phyloP scores from a whole-genome alignment of 129 eudicot species.

The Gnaphalium uliginosum region DNA sequence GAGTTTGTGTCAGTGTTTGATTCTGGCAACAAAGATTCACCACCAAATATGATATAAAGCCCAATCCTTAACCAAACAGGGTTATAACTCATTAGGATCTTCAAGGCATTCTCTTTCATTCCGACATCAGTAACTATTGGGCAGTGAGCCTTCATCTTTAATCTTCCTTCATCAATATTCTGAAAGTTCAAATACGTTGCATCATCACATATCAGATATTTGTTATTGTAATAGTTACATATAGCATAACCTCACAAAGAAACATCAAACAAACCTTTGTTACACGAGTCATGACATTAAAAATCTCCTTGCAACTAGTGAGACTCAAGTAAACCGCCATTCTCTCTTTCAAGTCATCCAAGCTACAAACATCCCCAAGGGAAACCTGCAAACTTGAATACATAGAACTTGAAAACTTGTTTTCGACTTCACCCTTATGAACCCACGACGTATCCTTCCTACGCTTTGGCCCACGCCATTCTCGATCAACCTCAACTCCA shows the following conservation, averaged over 20 bases:
- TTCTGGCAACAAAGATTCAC: conserved; percentile 71
- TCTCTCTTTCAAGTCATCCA: conserved; percentile 84
- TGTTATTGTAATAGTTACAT: neutral
- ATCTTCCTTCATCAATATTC: conserved; percentile 88
- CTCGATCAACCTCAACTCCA: conserved; percentile 56
- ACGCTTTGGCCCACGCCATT: conserved; percentile 83
- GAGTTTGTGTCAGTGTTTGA: conserved; percentile 52
- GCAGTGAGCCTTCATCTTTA: conserved; percentile 86
- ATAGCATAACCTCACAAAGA: neutral
- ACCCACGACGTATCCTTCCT: conserved; percentile 52
- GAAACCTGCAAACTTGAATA: conserved; percentile 51
- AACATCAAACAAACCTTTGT: conserved; percentile 65
- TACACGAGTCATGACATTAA: conserved; percentile 63
- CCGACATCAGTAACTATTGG: conserved; percentile 93
- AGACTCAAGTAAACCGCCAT: conserved; percentile 77
- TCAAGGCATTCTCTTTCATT: conserved; percentile 82
- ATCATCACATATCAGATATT: neutral
- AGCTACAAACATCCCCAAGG: conserved; percentile 72
- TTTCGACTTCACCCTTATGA: conserved; percentile 33
- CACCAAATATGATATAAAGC: conserved; percentile 81
- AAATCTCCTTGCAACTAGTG: conserved; percentile 59
- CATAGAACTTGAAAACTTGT: conserved; percentile 34
- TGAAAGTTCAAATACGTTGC: conserved; percentile 28
- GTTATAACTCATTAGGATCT: conserved; percentile 67
- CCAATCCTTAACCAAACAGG: conserved; percentile 92